phyloP scores from a whole-genome alignment of 441 rosid species.

The Pelargonium myrrhifolium region DNA sequence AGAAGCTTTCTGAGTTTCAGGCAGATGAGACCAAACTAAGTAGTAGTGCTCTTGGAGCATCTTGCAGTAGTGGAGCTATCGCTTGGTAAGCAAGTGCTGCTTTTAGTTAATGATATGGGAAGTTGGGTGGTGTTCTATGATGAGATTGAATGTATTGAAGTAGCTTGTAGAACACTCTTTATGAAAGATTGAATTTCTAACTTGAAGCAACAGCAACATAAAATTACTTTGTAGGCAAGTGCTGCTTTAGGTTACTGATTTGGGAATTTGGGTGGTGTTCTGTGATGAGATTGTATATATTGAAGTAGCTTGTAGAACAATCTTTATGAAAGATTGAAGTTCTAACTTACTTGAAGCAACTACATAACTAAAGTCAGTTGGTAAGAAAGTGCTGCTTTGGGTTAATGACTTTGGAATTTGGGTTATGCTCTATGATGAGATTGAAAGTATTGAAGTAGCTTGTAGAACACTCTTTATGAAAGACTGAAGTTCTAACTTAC shows the following conservation, averaged over 20 bases:
- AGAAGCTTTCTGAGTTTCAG: conserved; percentile 38
- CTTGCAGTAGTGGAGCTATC: conserved; percentile 19
- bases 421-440: neutral
- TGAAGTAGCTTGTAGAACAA: conserved; percentile 1
- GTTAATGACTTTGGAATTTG: neutral
- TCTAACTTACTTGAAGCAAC: neutral
- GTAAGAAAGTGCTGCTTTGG: neutral
- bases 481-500: neutral
- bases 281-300: neutral
- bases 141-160: neutral
- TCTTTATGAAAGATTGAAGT: neutral
- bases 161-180: neutral
- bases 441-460: neutral
- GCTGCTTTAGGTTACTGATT: neutral
- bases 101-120: neutral
- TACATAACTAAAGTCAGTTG: neutral
- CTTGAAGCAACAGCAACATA: neutral
- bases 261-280: neutral
- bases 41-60: conserved; percentile 16
- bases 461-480: neutral
- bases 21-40: conserved; percentile 31
- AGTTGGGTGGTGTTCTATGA: neutral
- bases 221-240: neutral
- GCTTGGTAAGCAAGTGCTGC: conserved; percentile 24
- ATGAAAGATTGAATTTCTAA: neutral